Evolutionary conservation across 1,284 basidiomycete genomes (phyloP).

Genomic region (Ceratobasidium sp.): DNA sequence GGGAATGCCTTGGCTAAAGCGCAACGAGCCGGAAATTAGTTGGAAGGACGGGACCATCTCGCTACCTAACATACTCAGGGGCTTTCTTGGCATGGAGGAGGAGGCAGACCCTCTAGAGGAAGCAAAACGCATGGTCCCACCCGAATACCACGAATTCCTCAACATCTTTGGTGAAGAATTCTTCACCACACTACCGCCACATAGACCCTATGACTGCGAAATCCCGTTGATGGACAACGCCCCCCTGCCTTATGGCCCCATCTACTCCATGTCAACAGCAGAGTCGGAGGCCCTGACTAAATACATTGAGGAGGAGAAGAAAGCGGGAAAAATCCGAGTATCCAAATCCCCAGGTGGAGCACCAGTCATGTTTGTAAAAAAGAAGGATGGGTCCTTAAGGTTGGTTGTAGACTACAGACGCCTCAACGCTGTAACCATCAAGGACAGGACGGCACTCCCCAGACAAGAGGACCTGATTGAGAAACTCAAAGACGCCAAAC

Average conservation of each 20-base stretch:
- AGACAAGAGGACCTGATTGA: constrained; percentile 14
- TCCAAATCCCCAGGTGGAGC: not conserved
- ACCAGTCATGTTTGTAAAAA: constrained; percentile 13
- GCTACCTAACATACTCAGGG: no score
- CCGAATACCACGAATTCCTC: not conserved
- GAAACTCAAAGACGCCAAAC: constrained; percentile 19
- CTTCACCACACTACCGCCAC: no score
- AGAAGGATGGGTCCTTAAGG: constrained; percentile 1
- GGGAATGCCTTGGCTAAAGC: constrained; percentile 17
- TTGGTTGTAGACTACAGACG: constrained; percentile 17
- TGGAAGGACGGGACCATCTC: not conserved
- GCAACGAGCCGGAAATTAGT: not conserved
- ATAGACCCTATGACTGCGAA: not conserved
- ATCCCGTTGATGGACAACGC: constrained; percentile 6
- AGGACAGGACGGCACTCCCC: constrained; percentile 7
- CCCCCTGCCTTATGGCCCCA: constrained; percentile 2
- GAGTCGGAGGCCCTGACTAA: constrained; percentile 8
- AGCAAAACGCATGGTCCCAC: no score
- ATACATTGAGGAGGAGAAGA: constrained; percentile 20
- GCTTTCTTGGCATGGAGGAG: not conserved
- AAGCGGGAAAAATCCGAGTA: constrained; percentile 9
- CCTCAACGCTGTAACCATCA: constrained; percentile 12
- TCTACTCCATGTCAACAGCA: not conserved
- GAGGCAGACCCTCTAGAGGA: no score
- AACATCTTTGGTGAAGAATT: not conserved